phyloP scores from a whole-genome alignment of 805 yeast genomes.

The Vanderwaltozyma polyspora region DNA sequence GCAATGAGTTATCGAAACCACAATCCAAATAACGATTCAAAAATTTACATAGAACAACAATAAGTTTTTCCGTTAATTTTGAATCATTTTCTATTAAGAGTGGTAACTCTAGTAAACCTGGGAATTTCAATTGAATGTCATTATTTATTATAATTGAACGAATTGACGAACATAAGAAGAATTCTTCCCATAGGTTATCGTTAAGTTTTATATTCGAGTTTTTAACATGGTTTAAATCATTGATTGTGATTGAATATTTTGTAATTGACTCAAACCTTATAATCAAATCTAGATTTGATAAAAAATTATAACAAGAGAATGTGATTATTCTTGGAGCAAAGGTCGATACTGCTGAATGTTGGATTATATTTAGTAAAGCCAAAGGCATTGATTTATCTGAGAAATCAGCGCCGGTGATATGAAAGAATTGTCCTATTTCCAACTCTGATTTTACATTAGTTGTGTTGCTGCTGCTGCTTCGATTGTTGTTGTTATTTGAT shows the following conservation, averaged over 20 bases:
- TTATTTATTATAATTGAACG: conserved; percentile 43
- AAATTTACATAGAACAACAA: conserved; percentile 31
- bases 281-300: conserved; percentile 63
- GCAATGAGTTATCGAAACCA: conserved; percentile 31
- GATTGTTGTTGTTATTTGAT: no score
- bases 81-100: conserved; percentile 21
- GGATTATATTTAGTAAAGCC: conserved; percentile 34
- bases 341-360: conserved; percentile 1
- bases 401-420: conserved; percentile 36
- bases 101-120: conserved; percentile 46
- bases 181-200: conserved; percentile 44
- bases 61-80: conserved; percentile 20
- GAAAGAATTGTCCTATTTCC: conserved; percentile 42
- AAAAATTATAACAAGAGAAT: conserved; percentile 62
- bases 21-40: conserved; percentile 37
- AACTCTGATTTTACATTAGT: conserved; percentile 31
- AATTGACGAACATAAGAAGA: conserved; percentile 46
- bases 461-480: no score
- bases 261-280: conserved; percentile 36
- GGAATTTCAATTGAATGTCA: conserved; percentile 43
- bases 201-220: conserved; percentile 15
- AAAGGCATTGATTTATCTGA: conserved; percentile 36
- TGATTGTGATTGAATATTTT: conserved; percentile 19
- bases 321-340: conserved; percentile 32
- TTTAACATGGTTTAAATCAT: conserved; percentile 20